Evolutionary conservation across 2,329 filamentous ascomycete species (phyloP), one percentile per base, ranked within the genome.

Genomic region (Fusarium fujikuroi): DNA sequence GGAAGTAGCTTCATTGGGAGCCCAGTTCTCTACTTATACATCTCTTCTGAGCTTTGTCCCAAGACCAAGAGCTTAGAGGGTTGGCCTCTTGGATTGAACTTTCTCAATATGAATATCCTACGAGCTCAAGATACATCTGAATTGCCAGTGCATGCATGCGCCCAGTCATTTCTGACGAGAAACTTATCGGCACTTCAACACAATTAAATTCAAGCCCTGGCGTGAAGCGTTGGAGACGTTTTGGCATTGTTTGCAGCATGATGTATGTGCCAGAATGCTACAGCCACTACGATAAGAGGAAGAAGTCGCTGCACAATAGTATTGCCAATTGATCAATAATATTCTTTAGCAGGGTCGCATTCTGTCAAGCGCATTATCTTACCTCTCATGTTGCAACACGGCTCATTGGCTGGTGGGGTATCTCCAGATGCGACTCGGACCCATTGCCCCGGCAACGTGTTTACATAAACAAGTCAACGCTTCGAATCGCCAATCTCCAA

Each of bases 401-500:
- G 39, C 18, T 66, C 44, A 40, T 66, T 23, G 25, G 15, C 16
- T 68, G 18, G 64, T 65, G 66, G 66, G 66, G 66, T 52, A 32
- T 43, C 39, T 37, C n/a, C 52, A 49, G 39, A 69, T 47, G 46
- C 50, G 50, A 53, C 50, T 43, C 46, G 30, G 34, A 10, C 16
- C 5, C 39, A 66, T 78, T 53, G 60, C 73, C 75, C 64, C 54
- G 28, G 74, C 76, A 76, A 78, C 56, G 40, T 2, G 18, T 44
- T 53, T 37, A 61, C 62, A 66, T 77, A 78, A 78, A 78, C 76
- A 78, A 69, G 25, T 47, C 40, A 73, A 76, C 69, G 63, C 66
- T 67, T 46, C 62, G 61, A 74, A 71, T 78, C 76, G 72, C 65
- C 76, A 77, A 77, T 77, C 69, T 75, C 56, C 60, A 73, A 56